phyloP scores from a whole-genome alignment of 2,329 filamentous ascomycete genomes.

The Lojkania enalia region DNA sequence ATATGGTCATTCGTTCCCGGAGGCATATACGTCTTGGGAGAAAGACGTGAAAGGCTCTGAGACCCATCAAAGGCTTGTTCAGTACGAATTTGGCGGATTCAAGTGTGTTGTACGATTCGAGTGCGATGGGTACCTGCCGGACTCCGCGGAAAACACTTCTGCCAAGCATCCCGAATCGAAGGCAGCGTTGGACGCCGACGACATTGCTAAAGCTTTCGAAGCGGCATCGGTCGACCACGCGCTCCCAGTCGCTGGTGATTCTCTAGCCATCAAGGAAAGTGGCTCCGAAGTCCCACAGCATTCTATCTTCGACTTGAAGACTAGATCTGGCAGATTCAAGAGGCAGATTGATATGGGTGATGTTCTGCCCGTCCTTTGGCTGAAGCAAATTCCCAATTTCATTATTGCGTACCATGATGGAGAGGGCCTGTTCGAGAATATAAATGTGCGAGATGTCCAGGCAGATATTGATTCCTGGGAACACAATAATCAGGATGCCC shows the following conservation, averaged over 20 bases:
- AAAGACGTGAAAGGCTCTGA: conserved; percentile 56
- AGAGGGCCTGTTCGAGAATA: conserved; percentile 47
- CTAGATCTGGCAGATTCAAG: conserved; percentile 44
- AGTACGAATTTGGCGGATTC: conserved; percentile 61
- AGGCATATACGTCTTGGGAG: conserved; percentile 68
- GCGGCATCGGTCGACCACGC: conserved; percentile 11
- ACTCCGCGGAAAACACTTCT: not conserved
- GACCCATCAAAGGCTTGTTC: conserved; percentile 65
- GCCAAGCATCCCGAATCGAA: not conserved
- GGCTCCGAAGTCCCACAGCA: conserved; percentile 44
- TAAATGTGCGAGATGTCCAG: conserved; percentile 44
- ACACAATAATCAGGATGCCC: conserved; percentile 34
- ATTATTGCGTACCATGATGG: conserved; percentile 55
- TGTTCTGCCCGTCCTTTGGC: conserved; percentile 53
- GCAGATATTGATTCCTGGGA: conserved; percentile 50
- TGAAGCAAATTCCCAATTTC: conserved; percentile 56
- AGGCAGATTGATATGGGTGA: conserved; percentile 44
- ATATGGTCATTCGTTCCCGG: conserved; percentile 68
- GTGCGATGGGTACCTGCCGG: conserved; percentile 58
- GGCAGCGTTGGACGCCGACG: conserved; percentile 2
- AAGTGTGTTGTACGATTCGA: conserved; percentile 60
- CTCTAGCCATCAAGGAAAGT: conserved; percentile 22
- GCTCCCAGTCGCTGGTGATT: not conserved
- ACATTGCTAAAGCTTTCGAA: conserved; percentile 18
- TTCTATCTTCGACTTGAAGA: conserved; percentile 59